A percentile compares a stretch with the other conserved stretches of the same genome.
Conservation (phyloP, 2,329 filamentous ascomycete genomes). For the Ambrosiella xylebori region DNA sequence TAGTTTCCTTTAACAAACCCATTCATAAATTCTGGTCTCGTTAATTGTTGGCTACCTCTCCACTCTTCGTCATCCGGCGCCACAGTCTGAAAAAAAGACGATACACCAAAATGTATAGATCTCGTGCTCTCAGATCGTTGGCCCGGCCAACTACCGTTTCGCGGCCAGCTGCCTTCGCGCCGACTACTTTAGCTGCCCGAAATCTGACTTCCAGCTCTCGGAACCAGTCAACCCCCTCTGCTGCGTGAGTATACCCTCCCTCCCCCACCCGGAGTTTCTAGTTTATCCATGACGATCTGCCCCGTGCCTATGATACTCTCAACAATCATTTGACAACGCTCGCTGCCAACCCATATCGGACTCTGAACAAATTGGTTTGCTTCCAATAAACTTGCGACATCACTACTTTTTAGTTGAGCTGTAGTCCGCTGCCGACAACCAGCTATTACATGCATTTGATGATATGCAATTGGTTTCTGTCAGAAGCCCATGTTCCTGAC, state of each 20-base stretch:
- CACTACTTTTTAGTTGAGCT: neutral
- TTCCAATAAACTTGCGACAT: neutral
- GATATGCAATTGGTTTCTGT: neutral
- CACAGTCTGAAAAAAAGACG: neutral
- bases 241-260: constrained; percentile 1
- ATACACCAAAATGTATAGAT: constrained; percentile 10
- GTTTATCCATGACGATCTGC: constrained; percentile 14
- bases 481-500: neutral
- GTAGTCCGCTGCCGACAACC: neutral
- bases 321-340: neutral
- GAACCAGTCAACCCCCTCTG: constrained; percentile 14
- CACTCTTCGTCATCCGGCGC: neutral
- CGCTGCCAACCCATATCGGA: too few relatives aligned
- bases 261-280: constrained; percentile 16
- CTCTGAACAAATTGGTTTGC: neutral
- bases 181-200: constrained; percentile 11
- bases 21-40: neutral
- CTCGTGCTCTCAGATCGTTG: constrained; percentile 12
- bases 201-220: constrained; percentile 8
- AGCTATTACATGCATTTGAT: too few relatives aligned
- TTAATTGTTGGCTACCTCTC: neutral
- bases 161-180: constrained; percentile 13
- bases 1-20: neutral
- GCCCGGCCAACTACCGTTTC: constrained; percentile 7
- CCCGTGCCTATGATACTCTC: neutral